Conservation (phyloP, 1,139 yeast genomes). For the Yamadazyma sp. region DNA sequence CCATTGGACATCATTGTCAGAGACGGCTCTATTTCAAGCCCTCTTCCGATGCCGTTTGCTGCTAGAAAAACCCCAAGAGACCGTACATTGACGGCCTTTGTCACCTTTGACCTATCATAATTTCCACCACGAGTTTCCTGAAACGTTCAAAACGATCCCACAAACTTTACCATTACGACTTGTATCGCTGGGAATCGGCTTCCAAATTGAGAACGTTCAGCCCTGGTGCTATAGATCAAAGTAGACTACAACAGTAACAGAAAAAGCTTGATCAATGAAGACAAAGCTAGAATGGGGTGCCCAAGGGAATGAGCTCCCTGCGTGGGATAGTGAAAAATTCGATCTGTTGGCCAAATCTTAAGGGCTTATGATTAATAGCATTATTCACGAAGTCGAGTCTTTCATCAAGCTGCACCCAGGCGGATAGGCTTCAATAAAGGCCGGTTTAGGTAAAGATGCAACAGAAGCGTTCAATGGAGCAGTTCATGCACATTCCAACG, state of each 20-base stretch:
- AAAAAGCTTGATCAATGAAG: constrained; percentile 87
- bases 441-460: constrained; percentile 92
- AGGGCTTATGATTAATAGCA: constrained; percentile 74
- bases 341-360: constrained; percentile 58
- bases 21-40: too few relatives aligned
- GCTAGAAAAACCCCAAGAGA: constrained; percentile 97
- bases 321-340: constrained; percentile 85
- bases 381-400: constrained; percentile 84
- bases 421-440: constrained; percentile 82
- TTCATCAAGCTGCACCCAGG: constrained; percentile 95
- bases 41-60: constrained; percentile 96
- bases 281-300: constrained; percentile 89
- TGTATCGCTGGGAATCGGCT: constrained; percentile 79
- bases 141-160: constrained; percentile 98
- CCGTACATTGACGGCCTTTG: constrained; percentile 88
- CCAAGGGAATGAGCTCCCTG: constrained; percentile 78
- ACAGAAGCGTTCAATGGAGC: constrained; percentile 98
- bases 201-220: constrained; percentile 89
- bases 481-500: constrained; percentile 93
- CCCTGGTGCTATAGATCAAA: constrained; percentile 94
- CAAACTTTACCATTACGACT: constrained; percentile 74
- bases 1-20: too few relatives aligned
- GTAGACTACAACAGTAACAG: constrained; percentile 91
- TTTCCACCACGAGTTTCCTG: constrained; percentile 98
- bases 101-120: constrained; percentile 95